Evolutionary conservation across 2,329 filamentous ascomycete species (phyloP).

Genomic region (Trichophyton simii): DNA sequence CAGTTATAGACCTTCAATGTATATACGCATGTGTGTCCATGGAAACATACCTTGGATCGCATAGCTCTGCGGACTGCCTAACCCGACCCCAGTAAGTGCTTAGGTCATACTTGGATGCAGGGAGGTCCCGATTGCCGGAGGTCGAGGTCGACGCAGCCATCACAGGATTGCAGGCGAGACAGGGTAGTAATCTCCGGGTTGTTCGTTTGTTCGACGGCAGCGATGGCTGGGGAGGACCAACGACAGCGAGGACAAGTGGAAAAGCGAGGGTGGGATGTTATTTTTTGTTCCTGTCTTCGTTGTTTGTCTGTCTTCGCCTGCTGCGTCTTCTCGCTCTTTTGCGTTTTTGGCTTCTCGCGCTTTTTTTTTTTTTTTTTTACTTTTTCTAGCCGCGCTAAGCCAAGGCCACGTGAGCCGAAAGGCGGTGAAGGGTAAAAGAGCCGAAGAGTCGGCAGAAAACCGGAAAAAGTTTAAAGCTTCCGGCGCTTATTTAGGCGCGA

Average conservation of each 20-base stretch:
- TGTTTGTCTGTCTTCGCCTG: background rate
- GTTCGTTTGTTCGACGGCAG: background rate
- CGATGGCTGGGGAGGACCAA: background rate
- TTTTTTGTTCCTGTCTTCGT: background rate
- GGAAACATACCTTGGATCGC: slow-evolving; percentile 72
- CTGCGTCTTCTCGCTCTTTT: background rate
- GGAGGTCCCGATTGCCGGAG: slow-evolving; percentile 63
- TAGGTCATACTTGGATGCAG: slow-evolving; percentile 83
- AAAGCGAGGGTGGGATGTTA: background rate
- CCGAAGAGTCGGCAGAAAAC: background rate
- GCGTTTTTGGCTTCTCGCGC: background rate
- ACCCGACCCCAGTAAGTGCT: slow-evolving; percentile 91
- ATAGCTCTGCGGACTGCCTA: slow-evolving; percentile 73
- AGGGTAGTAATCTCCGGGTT: background rate
- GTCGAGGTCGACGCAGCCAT: slow-evolving; percentile 48
- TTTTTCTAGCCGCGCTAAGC: background rate
- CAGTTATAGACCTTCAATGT: background rate
- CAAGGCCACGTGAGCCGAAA: background rate
- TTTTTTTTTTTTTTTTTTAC: background rate
- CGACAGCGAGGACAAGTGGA: too few species aligned
- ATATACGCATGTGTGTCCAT: background rate
- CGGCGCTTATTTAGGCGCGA: background rate
- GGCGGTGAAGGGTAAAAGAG: background rate
- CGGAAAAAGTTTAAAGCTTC: background rate
- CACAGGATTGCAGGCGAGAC: too few species aligned